Evolutionary conservation across 2,329 filamentous ascomycete genomes (phyloP).

Genomic region (Sarocladiaceae sp.): DNA sequence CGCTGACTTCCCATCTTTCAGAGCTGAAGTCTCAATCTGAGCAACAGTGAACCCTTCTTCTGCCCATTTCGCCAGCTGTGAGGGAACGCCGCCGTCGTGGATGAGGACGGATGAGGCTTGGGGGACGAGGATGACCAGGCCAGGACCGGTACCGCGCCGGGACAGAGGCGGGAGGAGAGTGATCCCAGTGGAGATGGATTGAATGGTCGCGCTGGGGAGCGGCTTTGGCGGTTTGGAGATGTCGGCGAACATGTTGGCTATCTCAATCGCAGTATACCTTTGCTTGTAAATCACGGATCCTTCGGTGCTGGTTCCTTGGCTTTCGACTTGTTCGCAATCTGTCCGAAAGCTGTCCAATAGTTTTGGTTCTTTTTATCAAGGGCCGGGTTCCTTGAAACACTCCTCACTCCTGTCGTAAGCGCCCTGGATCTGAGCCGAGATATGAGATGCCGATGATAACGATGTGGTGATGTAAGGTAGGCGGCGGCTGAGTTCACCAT

Average conservation of each 20-base stretch:
- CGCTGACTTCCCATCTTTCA: conserved; percentile 11
- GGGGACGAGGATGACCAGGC: conserved; percentile 25
- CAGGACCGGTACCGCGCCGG: conserved; percentile 29
- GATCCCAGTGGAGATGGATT: conserved; percentile 14
- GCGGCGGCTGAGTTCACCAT: conserved; percentile 2
- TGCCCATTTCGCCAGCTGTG: conserved; percentile 60
- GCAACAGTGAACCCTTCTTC: conserved; percentile 62
- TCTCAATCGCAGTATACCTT: neutral
- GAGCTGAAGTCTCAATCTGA: conserved; percentile 36
- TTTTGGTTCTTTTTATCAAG: too few relatives aligned
- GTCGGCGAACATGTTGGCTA: conserved; percentile 16
- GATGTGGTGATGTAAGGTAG: neutral
- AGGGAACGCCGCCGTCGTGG: conserved; percentile 35
- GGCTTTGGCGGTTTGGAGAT: conserved; percentile 20
- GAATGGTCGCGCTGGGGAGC: conserved; percentile 17
- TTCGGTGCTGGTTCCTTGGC: neutral
- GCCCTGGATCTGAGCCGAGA: too few relatives aligned
- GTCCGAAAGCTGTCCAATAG: too few relatives aligned
- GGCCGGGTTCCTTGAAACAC: neutral
- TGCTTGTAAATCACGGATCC: neutral
- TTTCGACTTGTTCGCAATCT: too few relatives aligned
- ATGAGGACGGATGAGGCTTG: conserved; percentile 16
- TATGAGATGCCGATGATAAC: neutral
- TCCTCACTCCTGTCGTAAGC: too few relatives aligned
- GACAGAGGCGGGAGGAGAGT: conserved; percentile 26